Evolutionary conservation across 257 asterid genomes (phyloP).

Genomic region (Osmanthus fragrans): DNA sequence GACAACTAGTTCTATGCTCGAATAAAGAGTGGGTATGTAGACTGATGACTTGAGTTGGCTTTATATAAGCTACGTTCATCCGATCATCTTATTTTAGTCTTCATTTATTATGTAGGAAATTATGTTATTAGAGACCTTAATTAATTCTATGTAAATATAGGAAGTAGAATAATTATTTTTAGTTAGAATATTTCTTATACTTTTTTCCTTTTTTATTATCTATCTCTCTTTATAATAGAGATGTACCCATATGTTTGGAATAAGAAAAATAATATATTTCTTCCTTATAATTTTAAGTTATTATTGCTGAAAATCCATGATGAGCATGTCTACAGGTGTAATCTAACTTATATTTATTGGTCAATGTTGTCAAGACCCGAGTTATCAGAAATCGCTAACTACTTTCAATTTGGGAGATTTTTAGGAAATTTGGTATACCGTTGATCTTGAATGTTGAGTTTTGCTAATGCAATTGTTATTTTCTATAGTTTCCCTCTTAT

Average conservation of each 20-base stretch:
- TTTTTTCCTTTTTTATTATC: too few species aligned
- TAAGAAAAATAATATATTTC: too few species aligned
- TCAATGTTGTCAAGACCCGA: not conserved
- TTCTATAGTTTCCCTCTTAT: not conserved
- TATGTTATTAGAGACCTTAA: too few species aligned
- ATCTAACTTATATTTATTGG: not conserved
- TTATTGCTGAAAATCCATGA: not conserved
- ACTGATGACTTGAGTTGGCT: not conserved
- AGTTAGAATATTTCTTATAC: too few species aligned
- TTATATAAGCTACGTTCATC: not conserved
- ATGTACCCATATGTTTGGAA: too few species aligned
- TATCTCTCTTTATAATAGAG: too few species aligned
- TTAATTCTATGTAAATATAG: too few species aligned
- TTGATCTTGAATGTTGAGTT: not conserved
- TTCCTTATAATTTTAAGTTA: too few species aligned
- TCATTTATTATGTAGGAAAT: not conserved
- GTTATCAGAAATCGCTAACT: not conserved
- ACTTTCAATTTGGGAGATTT: not conserved
- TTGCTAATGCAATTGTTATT: not conserved
- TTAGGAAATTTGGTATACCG: not conserved
- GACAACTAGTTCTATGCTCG: slow-evolving; percentile 2
- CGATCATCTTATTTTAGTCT: not conserved
- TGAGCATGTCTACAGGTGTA: not conserved
- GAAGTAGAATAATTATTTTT: too few species aligned
- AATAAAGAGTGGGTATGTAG: not conserved